A percentile compares a stretch with the other conserved stretches of the same genome.
Conservation (phyloP, 2,329 filamentous ascomycete species). For the Nigrospora osmanthi region DNA sequence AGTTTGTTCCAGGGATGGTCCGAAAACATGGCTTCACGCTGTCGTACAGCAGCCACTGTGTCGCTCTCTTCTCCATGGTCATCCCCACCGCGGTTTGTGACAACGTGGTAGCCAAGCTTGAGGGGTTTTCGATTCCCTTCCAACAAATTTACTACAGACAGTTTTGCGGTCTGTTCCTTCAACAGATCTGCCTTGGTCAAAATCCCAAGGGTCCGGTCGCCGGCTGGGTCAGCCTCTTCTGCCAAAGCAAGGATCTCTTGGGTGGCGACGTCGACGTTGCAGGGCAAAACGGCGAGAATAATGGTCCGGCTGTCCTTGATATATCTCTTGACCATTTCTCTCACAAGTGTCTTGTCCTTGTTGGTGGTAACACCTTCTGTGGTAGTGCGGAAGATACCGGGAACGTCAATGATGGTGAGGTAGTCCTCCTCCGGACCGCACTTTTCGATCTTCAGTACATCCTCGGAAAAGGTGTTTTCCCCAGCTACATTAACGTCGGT, state of each 20-base stretch:
- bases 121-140: conserved; percentile 25
- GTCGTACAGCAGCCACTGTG: conserved; percentile 12
- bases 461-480: conserved; percentile 4
- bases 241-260: conserved; percentile 31
- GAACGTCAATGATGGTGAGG: conserved; percentile 9
- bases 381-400: conserved; percentile 3
- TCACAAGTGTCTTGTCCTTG: conserved; percentile 6
- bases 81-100: conserved; percentile 34
- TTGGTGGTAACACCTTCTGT: conserved; percentile 5
- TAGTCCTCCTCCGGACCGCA: conserved; percentile 6
- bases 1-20: conserved; percentile 18
- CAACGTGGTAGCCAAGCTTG: conserved; percentile 34
- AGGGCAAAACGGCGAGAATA: conserved; percentile 36
- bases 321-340: conserved; percentile 20
- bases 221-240: conserved; percentile 26
- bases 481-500: not conserved
- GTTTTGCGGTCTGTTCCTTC: conserved; percentile 24
- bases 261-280: conserved; percentile 30
- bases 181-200: conserved; percentile 54
- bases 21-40: conserved; percentile 24
- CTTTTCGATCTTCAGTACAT: conserved; percentile 10
- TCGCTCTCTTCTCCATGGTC: conserved; percentile 16
- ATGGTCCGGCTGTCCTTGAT: conserved; percentile 36
- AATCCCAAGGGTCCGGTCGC: conserved; percentile 35
- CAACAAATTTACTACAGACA: conserved; percentile 28